Percentiles rank a stretch among this genome's conserved stretches.
These are phyloP conservation scores for Diplodia scrobiculata DNA, from an alignment of 2,329 filamentous ascomycete species.

Conservation along the genomic window DNA sequence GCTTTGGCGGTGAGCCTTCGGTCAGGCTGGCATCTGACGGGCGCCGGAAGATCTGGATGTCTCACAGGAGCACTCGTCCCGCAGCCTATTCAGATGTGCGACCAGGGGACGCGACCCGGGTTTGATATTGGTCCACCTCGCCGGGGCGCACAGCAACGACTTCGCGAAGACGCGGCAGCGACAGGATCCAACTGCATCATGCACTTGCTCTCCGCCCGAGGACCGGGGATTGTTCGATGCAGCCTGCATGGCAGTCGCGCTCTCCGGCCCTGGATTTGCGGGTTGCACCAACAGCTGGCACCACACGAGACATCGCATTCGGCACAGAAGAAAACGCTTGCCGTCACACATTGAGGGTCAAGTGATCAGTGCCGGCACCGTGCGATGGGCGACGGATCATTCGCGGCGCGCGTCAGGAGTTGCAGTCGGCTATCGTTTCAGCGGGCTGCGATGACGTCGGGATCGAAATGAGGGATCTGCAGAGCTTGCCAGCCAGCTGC, in stretches of 20 bases:
- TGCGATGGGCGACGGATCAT: slow-evolving; percentile 28
- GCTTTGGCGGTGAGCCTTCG: slow-evolving; percentile 24
- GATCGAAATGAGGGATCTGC: slow-evolving; percentile 25
- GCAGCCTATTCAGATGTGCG: slow-evolving; percentile 26
- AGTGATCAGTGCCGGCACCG: slow-evolving; percentile 26
- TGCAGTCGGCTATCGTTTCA: slow-evolving; percentile 29
- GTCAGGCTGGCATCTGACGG: slow-evolving; percentile 25
- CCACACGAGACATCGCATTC: slow-evolving; percentile 29
- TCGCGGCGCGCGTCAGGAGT: slow-evolving; percentile 26
- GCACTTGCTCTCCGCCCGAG: slow-evolving; percentile 20
- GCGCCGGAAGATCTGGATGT: slow-evolving; percentile 28
- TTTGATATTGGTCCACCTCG: slow-evolving; percentile 27
- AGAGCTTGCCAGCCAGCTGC: slow-evolving; percentile 22
- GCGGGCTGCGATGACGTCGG: slow-evolving; percentile 25
- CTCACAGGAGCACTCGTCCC: slow-evolving; percentile 22
- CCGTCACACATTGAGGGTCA: slow-evolving; percentile 29
- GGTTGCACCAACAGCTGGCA: slow-evolving; percentile 26
- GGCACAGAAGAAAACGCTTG: slow-evolving; percentile 27
- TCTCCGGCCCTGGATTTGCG: slow-evolving; percentile 14
- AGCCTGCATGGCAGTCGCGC: slow-evolving; percentile 9
- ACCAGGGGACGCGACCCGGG: slow-evolving; percentile 19
- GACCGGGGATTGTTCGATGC: slow-evolving; percentile 26
- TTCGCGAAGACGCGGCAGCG: slow-evolving; percentile 6
- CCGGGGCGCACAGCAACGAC: slow-evolving; percentile 24
- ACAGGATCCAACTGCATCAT: slow-evolving; percentile 21